Conservation (phyloP, 768 basidiomycete species). For the Filobasidium wieringae region DNA sequence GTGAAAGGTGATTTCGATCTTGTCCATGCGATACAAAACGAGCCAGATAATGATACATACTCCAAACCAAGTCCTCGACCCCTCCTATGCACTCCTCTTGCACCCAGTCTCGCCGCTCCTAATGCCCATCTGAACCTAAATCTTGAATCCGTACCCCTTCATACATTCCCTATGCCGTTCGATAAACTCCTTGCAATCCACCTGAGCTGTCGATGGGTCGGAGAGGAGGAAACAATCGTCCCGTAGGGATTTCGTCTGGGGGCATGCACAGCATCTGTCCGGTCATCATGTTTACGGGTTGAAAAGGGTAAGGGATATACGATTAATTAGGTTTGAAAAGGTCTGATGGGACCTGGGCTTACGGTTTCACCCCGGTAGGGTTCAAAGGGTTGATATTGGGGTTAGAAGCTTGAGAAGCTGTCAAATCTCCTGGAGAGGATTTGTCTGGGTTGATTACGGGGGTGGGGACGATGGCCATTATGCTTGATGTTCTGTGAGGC, state of each 20-base stretch:
- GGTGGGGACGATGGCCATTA: neutral
- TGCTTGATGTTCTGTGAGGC: neutral
- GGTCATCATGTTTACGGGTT: neutral
- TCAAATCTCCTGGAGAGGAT: too few species aligned
- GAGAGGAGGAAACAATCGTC: conserved; percentile 83
- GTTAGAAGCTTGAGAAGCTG: conserved; percentile 3
- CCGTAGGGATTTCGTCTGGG: conserved; percentile 39
- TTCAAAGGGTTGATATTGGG: conserved; percentile 61
- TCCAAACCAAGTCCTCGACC: too few species aligned
- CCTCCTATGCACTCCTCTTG: too few species aligned
- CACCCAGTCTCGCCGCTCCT: too few species aligned
- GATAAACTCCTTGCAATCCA: conserved; percentile 70
- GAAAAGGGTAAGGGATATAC: neutral
- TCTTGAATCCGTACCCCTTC: conserved; percentile 76
- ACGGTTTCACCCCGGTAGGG: conserved; percentile 93
- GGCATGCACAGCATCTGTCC: conserved; percentile 11
- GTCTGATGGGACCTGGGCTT: conserved; percentile 33
- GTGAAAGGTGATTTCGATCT: too few species aligned
- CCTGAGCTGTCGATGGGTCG: conserved; percentile 51
- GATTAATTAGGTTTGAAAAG: neutral
- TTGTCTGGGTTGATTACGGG: neutral
- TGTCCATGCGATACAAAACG: too few species aligned
- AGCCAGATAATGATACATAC: too few species aligned
- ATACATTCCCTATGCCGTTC: conserved; percentile 80
- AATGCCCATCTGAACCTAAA: too few species aligned